Conservation (phyloP, 1,139 yeast genomes). For the Geotrichum cucujoidarum region DNA sequence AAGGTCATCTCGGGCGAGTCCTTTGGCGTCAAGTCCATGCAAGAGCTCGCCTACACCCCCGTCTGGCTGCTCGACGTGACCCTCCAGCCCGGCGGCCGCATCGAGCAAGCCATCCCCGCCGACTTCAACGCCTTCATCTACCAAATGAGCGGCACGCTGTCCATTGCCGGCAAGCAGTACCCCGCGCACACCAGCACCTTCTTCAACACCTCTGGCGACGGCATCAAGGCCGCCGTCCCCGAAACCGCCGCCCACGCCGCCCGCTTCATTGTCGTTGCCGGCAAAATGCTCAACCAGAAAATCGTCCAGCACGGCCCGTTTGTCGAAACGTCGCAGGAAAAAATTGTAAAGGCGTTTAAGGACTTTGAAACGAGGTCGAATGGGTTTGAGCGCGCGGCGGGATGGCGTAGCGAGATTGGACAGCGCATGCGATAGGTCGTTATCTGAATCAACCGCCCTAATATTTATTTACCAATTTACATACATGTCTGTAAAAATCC, state of each 20-base stretch:
- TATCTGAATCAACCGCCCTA: not conserved
- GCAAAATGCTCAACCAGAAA: conserved; percentile 68
- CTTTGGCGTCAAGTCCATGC: conserved; percentile 67
- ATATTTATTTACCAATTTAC: too few relatives aligned
- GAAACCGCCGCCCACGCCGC: conserved; percentile 36
- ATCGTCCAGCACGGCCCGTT: conserved; percentile 88
- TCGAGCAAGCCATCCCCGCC: conserved; percentile 54
- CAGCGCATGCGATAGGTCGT: conserved; percentile 23
- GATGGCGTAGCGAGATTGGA: conserved; percentile 66
- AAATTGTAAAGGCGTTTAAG: conserved; percentile 60
- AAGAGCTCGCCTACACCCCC: conserved; percentile 77
- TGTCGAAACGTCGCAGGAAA: conserved; percentile 61
- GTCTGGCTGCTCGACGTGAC: conserved; percentile 66
- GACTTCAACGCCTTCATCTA: conserved; percentile 66
- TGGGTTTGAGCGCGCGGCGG: conserved; percentile 66
- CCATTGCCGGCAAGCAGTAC: conserved; percentile 41
- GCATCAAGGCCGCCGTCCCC: conserved; percentile 28
- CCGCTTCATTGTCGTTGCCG: conserved; percentile 68
- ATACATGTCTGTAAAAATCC: too few relatives aligned
- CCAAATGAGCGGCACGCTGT: conserved; percentile 55
- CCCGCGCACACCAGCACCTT: conserved; percentile 47
- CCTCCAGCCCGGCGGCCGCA: conserved; percentile 63
- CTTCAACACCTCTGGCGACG: conserved; percentile 33
- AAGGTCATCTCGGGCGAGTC: conserved; percentile 74
- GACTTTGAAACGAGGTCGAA: conserved; percentile 65